Evolutionary conservation across 176 grass and related monocot genomes (phyloP), one percentile per base, ranked within the genome.

Genomic region (Cymbopogon citratus): DNA sequence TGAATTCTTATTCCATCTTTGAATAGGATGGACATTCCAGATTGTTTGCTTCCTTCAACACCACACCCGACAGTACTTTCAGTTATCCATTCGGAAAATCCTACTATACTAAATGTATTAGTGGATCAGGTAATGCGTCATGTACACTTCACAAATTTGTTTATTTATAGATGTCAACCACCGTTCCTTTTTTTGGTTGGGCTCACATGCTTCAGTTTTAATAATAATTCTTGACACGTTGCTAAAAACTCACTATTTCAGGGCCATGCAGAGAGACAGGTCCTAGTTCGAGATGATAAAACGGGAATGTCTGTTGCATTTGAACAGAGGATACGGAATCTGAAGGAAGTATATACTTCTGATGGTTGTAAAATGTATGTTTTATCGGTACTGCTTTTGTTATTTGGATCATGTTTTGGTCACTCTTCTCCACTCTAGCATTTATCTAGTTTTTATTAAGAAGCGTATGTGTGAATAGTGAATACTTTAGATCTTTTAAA

Each of bases 341-440:
- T 94, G 84, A 97, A 91, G 84, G 95, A 97, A 62, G 95, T 94
- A 34, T 97, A 92, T 83, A 89, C 90, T 64, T 92, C 90, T 65
- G 92, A 97, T 90, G 95, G 95, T 45, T 94, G 28, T 71, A 94
- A 63, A 89, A 88, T 97, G 95, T 92, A 97, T 83, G 83, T 80
- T 13, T 78, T 11, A 26, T 62, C 76, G 51, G 48, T 63, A 62
- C 23, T 73, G 19, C 27, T n/a, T n/a, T n/a, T 62, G 23, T 45
- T 76, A 40, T 73, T 36, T 38, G 9, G 23, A 65, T 49, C 34
- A 46, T 1, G 5, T 24, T 21, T 86, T 69, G 16, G 5, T 69
- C 25, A 56, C 73, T n/a, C 18, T 59, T 59, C 11, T 59, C 45
- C 48, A 56, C 54, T 24, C 54, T 59, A 57, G 7, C 45, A 39